Evolutionary conservation across 1,284 basidiomycete genomes (phyloP), one percentile per base, ranked within the genome.

Genomic region (Mycosarcoma mackinlayi): DNA sequence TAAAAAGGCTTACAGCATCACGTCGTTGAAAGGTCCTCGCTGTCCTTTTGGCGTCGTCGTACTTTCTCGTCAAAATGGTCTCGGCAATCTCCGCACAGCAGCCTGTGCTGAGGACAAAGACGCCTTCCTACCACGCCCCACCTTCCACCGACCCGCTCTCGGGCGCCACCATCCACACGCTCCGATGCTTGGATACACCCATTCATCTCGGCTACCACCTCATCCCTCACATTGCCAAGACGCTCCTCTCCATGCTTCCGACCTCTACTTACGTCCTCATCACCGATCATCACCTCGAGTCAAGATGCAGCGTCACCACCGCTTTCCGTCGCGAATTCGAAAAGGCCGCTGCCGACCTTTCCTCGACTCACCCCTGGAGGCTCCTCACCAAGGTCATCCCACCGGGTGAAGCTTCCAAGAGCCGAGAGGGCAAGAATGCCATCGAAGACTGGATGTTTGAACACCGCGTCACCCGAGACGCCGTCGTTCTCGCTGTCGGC

Each of bases 381-480:
- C 91, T 96, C 84, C 82, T 98, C 65, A 88, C 87, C 55, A 88
- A 92, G 82, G 86, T 92, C 77, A 88, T 98, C 60, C 73, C 91
- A 0, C 95, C 96, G 0, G 95, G 95, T 41, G 95, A 98, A 85
- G 91, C 89, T 0, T 91, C 91, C 52, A 98, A 98, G 85, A 91
- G 90, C 70, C 87, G 96, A 47, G 88, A 92, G 75, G 92, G 92
- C 62, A 98, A 98, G 84, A 94, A 93, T 4, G 87, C 89, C 53
- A 91, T 98, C 75, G 95, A 98, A 83, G 95, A 98, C 84, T 98
- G 91, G 85, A 86, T 98, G 61, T 86, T 98, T 55, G 86, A 90
- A 30, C 89, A 94, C 78, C 89, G 89, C 81, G 95, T 94, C 83
- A 97, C 94, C 2, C 86, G 95, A 58, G 95, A 96, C 83, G 95